A percentile compares a stretch with the other conserved stretches of the same genome.
These are phyloP conservation scores for Lignosus rhinocerotis DNA, from an alignment of 1,284 basidiomycete genomes.

Conservation along the genomic window DNA sequence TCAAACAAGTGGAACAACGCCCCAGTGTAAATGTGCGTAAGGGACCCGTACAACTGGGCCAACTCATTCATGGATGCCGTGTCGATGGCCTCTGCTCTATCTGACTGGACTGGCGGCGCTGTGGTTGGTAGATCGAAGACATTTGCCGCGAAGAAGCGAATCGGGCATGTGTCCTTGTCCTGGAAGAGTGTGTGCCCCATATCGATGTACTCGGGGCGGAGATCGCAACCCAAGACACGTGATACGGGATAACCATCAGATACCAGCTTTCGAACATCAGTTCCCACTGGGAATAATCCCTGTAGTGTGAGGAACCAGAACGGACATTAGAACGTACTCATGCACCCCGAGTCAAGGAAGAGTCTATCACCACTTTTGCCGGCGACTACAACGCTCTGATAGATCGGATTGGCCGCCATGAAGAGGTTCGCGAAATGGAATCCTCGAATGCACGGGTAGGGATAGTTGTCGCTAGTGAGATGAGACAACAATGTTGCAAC, in stretches of 20 bases:
- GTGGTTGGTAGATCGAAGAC: slow-evolving; percentile 30
- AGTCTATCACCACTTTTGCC: slow-evolving; percentile 26
- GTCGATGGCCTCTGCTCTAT: background rate
- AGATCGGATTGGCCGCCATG: slow-evolving; percentile 32
- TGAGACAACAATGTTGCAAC: background rate
- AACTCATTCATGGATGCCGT: slow-evolving; percentile 19
- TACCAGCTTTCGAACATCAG: slow-evolving; percentile 37
- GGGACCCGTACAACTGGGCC: slow-evolving; percentile 20
- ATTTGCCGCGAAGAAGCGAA: slow-evolving; percentile 36
- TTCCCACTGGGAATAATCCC: slow-evolving; percentile 31
- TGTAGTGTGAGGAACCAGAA: background rate
- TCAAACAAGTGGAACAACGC: slow-evolving; percentile 41
- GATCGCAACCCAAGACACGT: slow-evolving; percentile 34
- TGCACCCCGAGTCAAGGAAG: slow-evolving; percentile 39
- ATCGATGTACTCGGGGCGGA: slow-evolving; percentile 36
- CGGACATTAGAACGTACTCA: slow-evolving; percentile 30
- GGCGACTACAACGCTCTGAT: slow-evolving; percentile 29
- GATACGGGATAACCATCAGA: slow-evolving; percentile 34
- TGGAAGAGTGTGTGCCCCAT: slow-evolving; percentile 33
- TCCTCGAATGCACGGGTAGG: slow-evolving; percentile 38
- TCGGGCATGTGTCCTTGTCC: slow-evolving; percentile 22
- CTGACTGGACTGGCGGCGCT: background rate
- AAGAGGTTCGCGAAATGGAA: slow-evolving; percentile 36
- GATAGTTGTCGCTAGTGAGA: slow-evolving; percentile 29
- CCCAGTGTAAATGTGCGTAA: slow-evolving; percentile 35